These are phyloP conservation scores for Quaeritorhiza haematococci DNA, from an alignment of 371 early-diverging fungal species.

Conservation along the genomic window DNA sequence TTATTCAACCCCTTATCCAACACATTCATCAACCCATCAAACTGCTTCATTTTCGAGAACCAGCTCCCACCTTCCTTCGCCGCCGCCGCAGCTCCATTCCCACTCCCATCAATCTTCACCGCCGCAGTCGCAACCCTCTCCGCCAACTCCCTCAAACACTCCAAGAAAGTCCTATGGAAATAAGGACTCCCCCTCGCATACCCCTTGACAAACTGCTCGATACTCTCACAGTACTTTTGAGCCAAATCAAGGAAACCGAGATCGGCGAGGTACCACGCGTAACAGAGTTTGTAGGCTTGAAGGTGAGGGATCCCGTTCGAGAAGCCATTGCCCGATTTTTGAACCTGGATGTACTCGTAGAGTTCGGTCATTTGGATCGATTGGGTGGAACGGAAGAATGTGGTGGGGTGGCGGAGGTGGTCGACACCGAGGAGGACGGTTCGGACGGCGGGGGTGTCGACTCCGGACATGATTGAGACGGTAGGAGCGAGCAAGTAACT, in stretches of 20 bases:
- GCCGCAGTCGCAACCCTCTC: slow-evolving; percentile 33
- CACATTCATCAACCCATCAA: slow-evolving; percentile 62
- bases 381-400: slow-evolving; percentile 41
- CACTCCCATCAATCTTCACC: slow-evolving; percentile 19
- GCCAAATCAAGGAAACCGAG: slow-evolving; percentile 69
- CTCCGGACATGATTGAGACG: slow-evolving; percentile 50
- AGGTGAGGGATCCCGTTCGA: slow-evolving; percentile 69
- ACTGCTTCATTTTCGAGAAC: slow-evolving; percentile 55
- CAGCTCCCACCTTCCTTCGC: slow-evolving; percentile 39
- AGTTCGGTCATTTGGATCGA: slow-evolving; percentile 70
- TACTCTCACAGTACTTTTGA: slow-evolving; percentile 66
- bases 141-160: slow-evolving; percentile 47
- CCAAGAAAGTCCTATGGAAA: slow-evolving; percentile 62
- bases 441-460: slow-evolving; percentile 52
- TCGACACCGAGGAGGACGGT: slow-evolving; percentile 60
- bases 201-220: slow-evolving; percentile 66
- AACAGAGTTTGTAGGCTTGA: slow-evolving; percentile 80
- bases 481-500: slow-evolving; percentile 66
- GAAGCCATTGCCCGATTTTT: slow-evolving; percentile 40
- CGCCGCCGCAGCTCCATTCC: slow-evolving; percentile 24
- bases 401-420: slow-evolving; percentile 17
- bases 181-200: slow-evolving; percentile 71
- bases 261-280: slow-evolving; percentile 79
- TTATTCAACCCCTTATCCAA: slow-evolving; percentile 68
- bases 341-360: slow-evolving; percentile 69